These are phyloP conservation scores for Raffaelea arxii DNA, from an alignment of 2,329 filamentous ascomycete genomes.

Conservation along the genomic window DNA sequence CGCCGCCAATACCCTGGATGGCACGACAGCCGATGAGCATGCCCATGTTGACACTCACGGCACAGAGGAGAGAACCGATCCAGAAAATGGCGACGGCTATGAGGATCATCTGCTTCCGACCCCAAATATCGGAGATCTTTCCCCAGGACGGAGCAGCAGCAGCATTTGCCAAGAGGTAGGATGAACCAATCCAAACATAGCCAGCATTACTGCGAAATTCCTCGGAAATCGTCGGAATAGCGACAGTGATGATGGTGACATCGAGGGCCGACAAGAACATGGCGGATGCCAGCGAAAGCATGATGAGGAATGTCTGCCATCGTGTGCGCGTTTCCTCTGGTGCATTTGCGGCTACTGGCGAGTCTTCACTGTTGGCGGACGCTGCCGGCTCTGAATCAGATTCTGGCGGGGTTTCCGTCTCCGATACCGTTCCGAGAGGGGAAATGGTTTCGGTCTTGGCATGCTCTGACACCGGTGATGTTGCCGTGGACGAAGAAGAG, in stretches of 20 bases:
- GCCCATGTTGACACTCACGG: conserved; percentile 31
- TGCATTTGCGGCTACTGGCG: too few species aligned
- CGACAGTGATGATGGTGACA: conserved; percentile 50
- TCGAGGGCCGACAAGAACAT: conserved; percentile 38
- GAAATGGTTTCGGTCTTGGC: too few species aligned
- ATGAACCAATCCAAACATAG: conserved; percentile 70
- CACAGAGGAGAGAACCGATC: conserved; percentile 39
- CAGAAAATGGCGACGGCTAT: conserved; percentile 40
- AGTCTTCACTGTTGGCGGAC: neutral
- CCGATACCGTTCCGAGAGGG: too few species aligned
- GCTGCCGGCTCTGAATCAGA: neutral
- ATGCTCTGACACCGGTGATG: too few species aligned
- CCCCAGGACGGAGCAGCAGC: conserved; percentile 64
- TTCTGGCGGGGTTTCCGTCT: too few species aligned
- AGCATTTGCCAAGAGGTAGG: conserved; percentile 61
- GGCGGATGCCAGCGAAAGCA: conserved; percentile 27
- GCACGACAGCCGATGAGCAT: conserved; percentile 38
- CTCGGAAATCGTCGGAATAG: conserved; percentile 48
- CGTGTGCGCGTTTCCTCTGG: conserved; percentile 20
- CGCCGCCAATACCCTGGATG: conserved; percentile 41
- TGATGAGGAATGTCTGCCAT: conserved; percentile 23
- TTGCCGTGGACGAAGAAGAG: too few species aligned
- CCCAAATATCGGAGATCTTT: conserved; percentile 48
- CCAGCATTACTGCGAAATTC: conserved; percentile 53
- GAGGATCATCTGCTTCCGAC: conserved; percentile 43